Percentiles rank a stretch among this genome's conserved stretches.
Conservation (phyloP, 164 flowering plant genomes). For the Chimonanthus praecox region DNA sequence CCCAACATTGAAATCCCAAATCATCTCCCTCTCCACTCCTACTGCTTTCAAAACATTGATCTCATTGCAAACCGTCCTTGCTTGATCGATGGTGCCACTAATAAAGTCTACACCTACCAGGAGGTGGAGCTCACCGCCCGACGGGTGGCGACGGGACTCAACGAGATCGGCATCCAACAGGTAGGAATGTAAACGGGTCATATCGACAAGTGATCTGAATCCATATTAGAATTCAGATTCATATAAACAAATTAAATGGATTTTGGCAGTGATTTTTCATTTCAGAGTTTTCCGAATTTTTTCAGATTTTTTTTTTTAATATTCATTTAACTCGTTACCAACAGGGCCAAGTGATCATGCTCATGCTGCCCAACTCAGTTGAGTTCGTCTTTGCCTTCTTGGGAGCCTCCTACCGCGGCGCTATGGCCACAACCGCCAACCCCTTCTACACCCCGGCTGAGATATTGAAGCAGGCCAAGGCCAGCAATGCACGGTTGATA, state of each 20-base stretch:
- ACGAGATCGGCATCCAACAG: conserved; percentile 39
- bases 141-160: conserved; percentile 58
- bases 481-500: conserved; percentile 43
- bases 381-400: conserved; percentile 79
- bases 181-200: too few species aligned
- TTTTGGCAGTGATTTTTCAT: too few species aligned
- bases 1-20: conserved; percentile 79
- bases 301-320: too few species aligned
- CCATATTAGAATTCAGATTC: too few species aligned
- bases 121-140: conserved; percentile 61
- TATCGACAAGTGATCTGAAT: too few species aligned
- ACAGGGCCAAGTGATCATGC: conserved; percentile 74
- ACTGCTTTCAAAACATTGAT: conserved; percentile 71
- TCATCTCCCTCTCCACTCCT: conserved; percentile 68
- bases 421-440: conserved; percentile 72
- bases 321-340: too few species aligned
- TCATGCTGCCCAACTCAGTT: conserved; percentile 71
- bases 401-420: conserved; percentile 73
- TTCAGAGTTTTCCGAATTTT: too few species aligned
- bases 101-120: conserved; percentile 38
- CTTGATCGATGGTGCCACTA: conserved; percentile 64
- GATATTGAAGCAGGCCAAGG: conserved; percentile 61
- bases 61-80: conserved; percentile 47
- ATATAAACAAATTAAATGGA: too few species aligned
- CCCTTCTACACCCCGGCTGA: conserved; percentile 74